Evolutionary conservation across 768 basidiomycete species (phyloP).

Genomic region (Obba rivulosa): DNA sequence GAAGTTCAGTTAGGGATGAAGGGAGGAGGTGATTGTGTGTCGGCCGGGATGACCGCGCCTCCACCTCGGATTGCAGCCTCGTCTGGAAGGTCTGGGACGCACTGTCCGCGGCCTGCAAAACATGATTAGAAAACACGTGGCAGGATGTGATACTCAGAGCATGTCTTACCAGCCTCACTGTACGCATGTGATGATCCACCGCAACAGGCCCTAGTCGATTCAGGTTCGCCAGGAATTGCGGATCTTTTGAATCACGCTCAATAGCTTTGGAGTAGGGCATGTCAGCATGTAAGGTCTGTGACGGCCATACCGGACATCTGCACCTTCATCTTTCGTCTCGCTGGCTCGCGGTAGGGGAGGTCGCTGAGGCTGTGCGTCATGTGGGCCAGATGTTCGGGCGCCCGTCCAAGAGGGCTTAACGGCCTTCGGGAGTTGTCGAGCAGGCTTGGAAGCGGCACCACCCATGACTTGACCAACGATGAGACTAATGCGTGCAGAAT

Average conservation of each 20-base stretch:
- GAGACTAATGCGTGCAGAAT: too few species aligned
- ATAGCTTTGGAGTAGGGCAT: constrained; percentile 37
- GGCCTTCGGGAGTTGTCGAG: constrained; percentile 47
- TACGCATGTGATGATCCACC: constrained; percentile 60
- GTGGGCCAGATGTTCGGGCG: constrained; percentile 29
- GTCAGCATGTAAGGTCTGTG: neutral
- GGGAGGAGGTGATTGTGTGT: constrained; percentile 54
- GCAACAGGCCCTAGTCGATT: constrained; percentile 59
- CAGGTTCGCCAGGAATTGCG: constrained; percentile 65
- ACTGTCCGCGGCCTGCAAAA: constrained; percentile 22
- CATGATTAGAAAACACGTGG: neutral
- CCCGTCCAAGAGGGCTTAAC: constrained; percentile 38
- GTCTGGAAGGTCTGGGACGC: constrained; percentile 46
- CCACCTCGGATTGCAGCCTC: constrained; percentile 48
- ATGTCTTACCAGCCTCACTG: constrained; percentile 41
- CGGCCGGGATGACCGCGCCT: constrained; percentile 37
- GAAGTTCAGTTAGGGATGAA: constrained; percentile 44
- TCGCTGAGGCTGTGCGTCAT: constrained; percentile 10
- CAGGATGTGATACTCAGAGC: neutral
- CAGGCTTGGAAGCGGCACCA: constrained; percentile 52
- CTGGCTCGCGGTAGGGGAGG: constrained; percentile 33
- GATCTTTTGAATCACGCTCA: constrained; percentile 61
- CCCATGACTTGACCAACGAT: constrained; percentile 43
- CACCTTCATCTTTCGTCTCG: constrained; percentile 49
- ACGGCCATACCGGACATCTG: neutral